Evolutionary conservation across 106 monocot genomes (phyloP).

Genomic region (Gastrodia elata): DNA sequence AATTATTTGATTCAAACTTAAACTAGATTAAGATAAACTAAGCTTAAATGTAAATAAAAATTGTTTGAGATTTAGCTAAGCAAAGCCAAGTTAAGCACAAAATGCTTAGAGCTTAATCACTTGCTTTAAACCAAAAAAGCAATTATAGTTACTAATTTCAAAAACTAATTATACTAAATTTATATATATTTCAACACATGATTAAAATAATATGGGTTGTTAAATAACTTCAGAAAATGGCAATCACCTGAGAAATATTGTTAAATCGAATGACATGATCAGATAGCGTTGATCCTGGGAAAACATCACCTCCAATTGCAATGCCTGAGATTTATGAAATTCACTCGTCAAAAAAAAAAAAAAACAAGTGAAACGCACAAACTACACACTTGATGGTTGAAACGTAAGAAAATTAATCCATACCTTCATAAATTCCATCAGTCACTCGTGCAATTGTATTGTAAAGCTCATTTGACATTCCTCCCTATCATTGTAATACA

Average conservation of each 20-base stretch:
- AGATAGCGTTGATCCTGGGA: constrained; percentile 96
- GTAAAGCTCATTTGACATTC: constrained; percentile 97
- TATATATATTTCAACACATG: background rate
- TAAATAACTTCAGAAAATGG: background rate
- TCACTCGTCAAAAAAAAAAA: background rate
- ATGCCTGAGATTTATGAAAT: constrained; percentile 40
- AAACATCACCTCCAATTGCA: constrained; percentile 99
- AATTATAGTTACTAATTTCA: background rate
- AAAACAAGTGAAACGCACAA: background rate
- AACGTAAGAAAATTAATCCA: background rate
- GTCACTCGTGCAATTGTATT: constrained; percentile 96
- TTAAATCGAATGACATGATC: constrained; percentile 94
- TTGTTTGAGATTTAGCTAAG: no score
- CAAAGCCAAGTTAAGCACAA: background rate
- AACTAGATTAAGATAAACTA: no score
- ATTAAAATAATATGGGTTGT: background rate
- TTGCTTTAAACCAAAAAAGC: background rate
- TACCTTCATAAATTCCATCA: constrained; percentile 99
- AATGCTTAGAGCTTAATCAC: background rate
- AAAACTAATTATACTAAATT: background rate
- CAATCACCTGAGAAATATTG: constrained; percentile 87
- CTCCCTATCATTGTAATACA: constrained; percentile 46
- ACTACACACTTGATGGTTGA: background rate
- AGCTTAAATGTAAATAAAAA: no score
- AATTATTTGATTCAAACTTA: no score